These are phyloP conservation scores for Wakefieldia striispora DNA, from an alignment of 768 basidiomycete species.

Conservation along the genomic window DNA sequence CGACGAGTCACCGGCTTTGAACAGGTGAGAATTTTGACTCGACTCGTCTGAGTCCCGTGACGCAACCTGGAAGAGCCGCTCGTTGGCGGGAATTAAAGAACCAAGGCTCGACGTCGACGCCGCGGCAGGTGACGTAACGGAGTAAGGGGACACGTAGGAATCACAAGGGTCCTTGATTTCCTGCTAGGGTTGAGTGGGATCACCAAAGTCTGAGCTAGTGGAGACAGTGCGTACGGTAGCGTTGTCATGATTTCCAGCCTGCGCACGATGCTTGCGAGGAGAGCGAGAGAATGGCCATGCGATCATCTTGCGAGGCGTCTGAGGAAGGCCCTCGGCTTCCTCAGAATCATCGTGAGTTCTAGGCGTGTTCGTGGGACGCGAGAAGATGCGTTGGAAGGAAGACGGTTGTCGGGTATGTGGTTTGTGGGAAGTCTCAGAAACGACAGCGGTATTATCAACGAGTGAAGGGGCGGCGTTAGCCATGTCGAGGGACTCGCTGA, in stretches of 20 bases:
- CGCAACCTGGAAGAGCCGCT: constrained; percentile 20
- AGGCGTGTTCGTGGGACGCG: constrained; percentile 22
- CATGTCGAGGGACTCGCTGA: constrained; percentile 33
- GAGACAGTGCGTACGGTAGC: constrained; percentile 11
- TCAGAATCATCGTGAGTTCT: constrained; percentile 7
- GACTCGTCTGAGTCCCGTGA: constrained; percentile 14
- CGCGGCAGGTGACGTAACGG: constrained; percentile 17
- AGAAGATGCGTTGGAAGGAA: constrained; percentile 31
- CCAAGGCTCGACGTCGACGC: constrained; percentile 31
- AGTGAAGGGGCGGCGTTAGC: constrained; percentile 10
- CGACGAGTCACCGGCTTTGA: constrained; percentile 5
- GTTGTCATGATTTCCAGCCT: constrained; percentile 2
- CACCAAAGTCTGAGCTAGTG: not conserved
- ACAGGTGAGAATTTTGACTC: not conserved
- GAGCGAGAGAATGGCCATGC: constrained; percentile 30
- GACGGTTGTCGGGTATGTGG: constrained; percentile 16
- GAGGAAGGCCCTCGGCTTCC: constrained; percentile 8
- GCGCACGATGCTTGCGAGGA: constrained; percentile 19
- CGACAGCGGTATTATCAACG: constrained; percentile 21
- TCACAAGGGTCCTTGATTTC: constrained; percentile 6
- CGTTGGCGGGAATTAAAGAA: constrained; percentile 26
- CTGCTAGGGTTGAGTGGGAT: constrained; percentile 8
- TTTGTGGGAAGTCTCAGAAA: constrained; percentile 20
- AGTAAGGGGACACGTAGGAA: constrained; percentile 8
- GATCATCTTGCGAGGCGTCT: constrained; percentile 27